These are phyloP conservation scores for Pleurotus eryngii DNA, from an alignment of 768 basidiomycete species.

Conservation along the genomic window DNA sequence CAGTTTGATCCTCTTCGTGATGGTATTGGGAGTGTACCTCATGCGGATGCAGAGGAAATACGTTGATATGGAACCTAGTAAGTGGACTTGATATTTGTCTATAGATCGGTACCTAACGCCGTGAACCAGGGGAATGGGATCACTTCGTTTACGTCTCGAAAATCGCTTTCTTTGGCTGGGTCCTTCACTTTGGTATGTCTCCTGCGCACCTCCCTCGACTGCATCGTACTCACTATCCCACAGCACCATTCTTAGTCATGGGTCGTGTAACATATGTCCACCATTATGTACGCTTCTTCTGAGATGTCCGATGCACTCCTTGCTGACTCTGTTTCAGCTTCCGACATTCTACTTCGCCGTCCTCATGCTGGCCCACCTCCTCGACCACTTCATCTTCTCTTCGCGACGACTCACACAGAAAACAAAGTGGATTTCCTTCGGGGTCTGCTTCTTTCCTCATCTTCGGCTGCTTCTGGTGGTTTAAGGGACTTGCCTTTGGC, in stretches of 20 bases:
- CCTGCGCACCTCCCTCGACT: not conserved
- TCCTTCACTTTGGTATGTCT: slow-evolving; percentile 79
- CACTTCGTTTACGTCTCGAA: slow-evolving; percentile 92
- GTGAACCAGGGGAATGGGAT: slow-evolving; percentile 76
- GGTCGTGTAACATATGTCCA: slow-evolving; percentile 95
- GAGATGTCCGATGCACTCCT: not conserved
- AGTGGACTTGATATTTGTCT: slow-evolving; percentile 24
- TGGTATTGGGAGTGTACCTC: slow-evolving; percentile 64
- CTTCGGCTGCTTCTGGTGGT: slow-evolving; percentile 92
- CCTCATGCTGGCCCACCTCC: slow-evolving; percentile 83
- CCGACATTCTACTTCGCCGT: slow-evolving; percentile 98
- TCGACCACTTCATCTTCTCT: slow-evolving; percentile 92
- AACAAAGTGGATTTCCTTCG: slow-evolving; percentile 75
- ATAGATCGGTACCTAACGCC: slow-evolving; percentile 2
- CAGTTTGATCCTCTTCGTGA: slow-evolving; percentile 56
- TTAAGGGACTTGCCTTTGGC: slow-evolving; percentile 84
- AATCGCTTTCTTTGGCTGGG: slow-evolving; percentile 89
- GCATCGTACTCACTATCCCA: not conserved
- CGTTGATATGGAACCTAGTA: slow-evolving; percentile 85
- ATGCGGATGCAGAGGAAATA: slow-evolving; percentile 86
- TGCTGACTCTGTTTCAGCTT: slow-evolving; percentile 44
- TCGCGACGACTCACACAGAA: slow-evolving; percentile 56
- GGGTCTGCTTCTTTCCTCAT: slow-evolving; percentile 54
- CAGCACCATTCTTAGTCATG: slow-evolving; percentile 98
- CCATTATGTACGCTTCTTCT: slow-evolving; percentile 71